Evolutionary conservation across 345 rosid genomes (phyloP), one percentile per base, ranked within the genome.

Genomic region (Linum tenue): DNA sequence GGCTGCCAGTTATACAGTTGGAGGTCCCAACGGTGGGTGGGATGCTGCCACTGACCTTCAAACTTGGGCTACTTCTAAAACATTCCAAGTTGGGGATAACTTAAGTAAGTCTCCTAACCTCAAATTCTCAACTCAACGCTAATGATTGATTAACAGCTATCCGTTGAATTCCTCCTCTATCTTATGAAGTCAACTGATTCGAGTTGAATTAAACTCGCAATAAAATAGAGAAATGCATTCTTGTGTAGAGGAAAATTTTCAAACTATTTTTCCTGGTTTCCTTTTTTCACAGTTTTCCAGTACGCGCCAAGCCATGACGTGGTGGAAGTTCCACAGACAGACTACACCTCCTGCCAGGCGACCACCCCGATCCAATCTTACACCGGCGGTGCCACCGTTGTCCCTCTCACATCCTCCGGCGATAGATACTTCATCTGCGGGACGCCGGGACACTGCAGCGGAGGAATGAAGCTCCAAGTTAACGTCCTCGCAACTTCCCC

Each of bases 391-490:
- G 75, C 71, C 76, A 83, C 91, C 22, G 63, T 68, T 55, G 75
- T 91, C 63, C 65, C 85, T 39, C 82, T 88, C 9, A 60, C 85
- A 7, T 70, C 96, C 14, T 78, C 91, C 1, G 96, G 91, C 15
- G 83, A 83, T 70, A 80, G 94, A 76, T 88, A 91, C 82, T 91
- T 91, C 84, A 82, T 84, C 64, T 88, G 97, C 67, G 79, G 86
- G 48, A 75, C 69, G 39, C 59, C 73, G 0, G 96, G 97, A 66
- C 97, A 91, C 60, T 91, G 97, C 67, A 15, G 10, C 37, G 71
- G 40, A 65, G 97, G 97, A 39, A 91, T 91, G 97, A 85, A 86
- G 71, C 71, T 88, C 0, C 83, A 85, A 51, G 78, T 88, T 41
- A 75, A 83, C 69, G 75, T 79, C 37, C 59, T 72, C 6, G 81